These are phyloP conservation scores for Aphanoascus verrucosus DNA, from an alignment of 2,329 filamentous ascomycete genomes.

Conservation along the genomic window DNA sequence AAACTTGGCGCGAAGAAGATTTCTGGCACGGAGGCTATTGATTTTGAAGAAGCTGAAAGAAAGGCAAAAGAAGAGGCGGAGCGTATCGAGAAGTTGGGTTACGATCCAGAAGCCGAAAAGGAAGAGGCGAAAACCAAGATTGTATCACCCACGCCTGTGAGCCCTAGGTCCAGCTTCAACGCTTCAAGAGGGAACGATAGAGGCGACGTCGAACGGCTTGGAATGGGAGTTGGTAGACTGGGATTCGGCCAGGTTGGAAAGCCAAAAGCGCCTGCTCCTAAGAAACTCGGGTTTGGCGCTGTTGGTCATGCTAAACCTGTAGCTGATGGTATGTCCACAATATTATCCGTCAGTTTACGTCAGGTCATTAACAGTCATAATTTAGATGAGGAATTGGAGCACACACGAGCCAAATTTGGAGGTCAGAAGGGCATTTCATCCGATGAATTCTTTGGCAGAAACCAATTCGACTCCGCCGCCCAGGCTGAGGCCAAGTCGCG, in stretches of 20 bases:
- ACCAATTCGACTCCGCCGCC: conserved; percentile 66
- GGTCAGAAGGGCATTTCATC: conserved; percentile 91
- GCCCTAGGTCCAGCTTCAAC: conserved; percentile 53
- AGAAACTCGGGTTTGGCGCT: conserved; percentile 80
- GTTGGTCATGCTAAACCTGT: conserved; percentile 63
- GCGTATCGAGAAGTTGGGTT: conserved; percentile 87
- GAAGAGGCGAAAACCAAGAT: conserved; percentile 45
- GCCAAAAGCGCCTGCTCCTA: conserved; percentile 51
- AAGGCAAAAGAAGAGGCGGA: conserved; percentile 97
- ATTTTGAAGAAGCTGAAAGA: conserved; percentile 95
- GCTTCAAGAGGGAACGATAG: conserved; percentile 45
- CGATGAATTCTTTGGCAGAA: conserved; percentile 95
- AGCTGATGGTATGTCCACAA: conserved; percentile 47
- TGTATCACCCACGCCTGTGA: conserved; percentile 65
- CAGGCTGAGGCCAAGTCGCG: conserved; percentile 79
- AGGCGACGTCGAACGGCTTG: conserved; percentile 75
- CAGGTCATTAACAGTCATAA: conserved; percentile 13
- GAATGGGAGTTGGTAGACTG: conserved; percentile 75
- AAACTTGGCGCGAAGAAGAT: conserved; percentile 94
- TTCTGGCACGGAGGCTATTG: conserved; percentile 59
- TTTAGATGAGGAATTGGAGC: conserved; percentile 63
- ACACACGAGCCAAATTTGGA: conserved; percentile 80
- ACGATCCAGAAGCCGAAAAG: conserved; percentile 81
- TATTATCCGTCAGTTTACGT: background rate
- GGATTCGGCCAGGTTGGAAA: conserved; percentile 81